Evolutionary conservation across 106 monocot genomes (phyloP), one percentile per base, ranked within the genome.

Genomic region (Vanilla planifolia): DNA sequence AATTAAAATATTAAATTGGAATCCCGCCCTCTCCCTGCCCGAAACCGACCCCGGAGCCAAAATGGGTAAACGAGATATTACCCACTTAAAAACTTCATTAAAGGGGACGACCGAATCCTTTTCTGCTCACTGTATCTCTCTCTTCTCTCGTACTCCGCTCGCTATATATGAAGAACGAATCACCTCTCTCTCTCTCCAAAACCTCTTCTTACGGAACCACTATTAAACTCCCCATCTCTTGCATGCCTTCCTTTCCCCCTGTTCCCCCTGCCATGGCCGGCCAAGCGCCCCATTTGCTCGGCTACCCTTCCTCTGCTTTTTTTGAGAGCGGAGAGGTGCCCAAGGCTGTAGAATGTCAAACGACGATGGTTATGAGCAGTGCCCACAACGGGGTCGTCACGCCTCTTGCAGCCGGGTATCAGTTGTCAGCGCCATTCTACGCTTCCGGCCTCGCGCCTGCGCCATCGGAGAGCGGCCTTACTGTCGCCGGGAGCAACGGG

Each of bases 231-330:
- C 33, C 52, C 43, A 24, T 57, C 44, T 67, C 29, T 14, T 32
- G 16, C 19, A 30, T 19, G 43, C 34, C 28, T 16, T 45, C 34
- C 30, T 27, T 27, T 44, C 40, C 47, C 59, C 41, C 10, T 37
- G 39, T 39, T 23, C 23, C 2, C 0, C 35, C 52, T 28, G 20
- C 3, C 14, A 86, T 81, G 81, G 81, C 81, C 60, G 85, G 80
- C 65, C 73, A 81, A 65, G 81, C 80, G 39, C 85, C 72, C 63
- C 62, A 80, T 67, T 63, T 69, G 53, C 4, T 53, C 30, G 28
- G 15, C 22, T 14, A 29, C 53, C 32, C 8, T 26, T 14, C 10
- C 5, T 11, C 8, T 46, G 6, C 26, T 27, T 9, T 13, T 51
- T 51, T 1, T 27, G 14, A 30, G 32, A 53, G n/a, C 53, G 32